A percentile compares a stretch with the other conserved stretches of the same genome.
These are phyloP conservation scores for Vitis cinerea DNA, from an alignment of 164 flowering plant genomes.

Conservation along the genomic window DNA sequence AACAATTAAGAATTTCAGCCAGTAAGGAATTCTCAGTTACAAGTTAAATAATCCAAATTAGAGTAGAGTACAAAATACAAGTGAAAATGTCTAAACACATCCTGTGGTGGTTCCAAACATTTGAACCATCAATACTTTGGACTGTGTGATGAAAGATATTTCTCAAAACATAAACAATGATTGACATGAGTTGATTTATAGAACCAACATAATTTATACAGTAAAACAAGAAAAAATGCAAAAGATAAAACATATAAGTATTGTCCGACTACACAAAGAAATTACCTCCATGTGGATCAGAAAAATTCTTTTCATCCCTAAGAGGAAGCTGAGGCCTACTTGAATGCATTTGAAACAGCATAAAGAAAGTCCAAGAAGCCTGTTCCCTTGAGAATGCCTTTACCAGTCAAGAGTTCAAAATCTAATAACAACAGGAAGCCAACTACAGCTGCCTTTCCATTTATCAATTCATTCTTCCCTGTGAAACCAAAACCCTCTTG, in stretches of 20 bases:
- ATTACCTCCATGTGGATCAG: not conserved
- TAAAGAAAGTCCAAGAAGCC: constrained; percentile 95
- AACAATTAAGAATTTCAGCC: no score
- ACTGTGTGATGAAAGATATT: no score
- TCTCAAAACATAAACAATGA: no score
- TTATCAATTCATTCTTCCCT: constrained; percentile 71
- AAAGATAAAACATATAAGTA: constrained; percentile 4
- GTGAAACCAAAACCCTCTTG: constrained; percentile 78
- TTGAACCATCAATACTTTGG: no score
- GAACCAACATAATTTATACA: not conserved
- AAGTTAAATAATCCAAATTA: no score
- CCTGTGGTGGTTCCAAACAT: no score
- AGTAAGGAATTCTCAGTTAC: no score
- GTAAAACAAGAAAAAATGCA: not conserved
- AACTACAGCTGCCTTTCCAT: constrained; percentile 87
- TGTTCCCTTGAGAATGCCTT: constrained; percentile 89
- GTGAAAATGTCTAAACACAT: no score
- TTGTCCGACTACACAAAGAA: not conserved
- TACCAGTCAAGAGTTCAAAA: constrained; percentile 93
- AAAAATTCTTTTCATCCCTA: not conserved
- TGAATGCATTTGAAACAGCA: constrained; percentile 49
- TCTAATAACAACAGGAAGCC: constrained; percentile 82
- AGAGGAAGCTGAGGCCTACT: constrained; percentile 19
- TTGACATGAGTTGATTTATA: no score
- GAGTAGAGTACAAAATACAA: no score